Evolutionary conservation across 805 yeast genomes (phyloP).

Genomic region (Suhomyces kilbournensis): DNA sequence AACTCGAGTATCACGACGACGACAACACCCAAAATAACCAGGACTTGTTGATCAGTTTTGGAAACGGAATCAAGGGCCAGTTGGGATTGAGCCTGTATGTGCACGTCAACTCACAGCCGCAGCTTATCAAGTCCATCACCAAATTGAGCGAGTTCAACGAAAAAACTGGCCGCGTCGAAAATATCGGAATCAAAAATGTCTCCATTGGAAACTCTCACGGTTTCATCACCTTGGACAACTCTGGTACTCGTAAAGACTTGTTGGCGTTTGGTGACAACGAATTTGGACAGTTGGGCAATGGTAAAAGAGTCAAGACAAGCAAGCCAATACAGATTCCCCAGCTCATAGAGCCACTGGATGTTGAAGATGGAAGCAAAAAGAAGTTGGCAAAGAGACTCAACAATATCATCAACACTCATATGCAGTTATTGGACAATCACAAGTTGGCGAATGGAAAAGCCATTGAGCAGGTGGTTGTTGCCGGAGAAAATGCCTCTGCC

Average conservation of each 20-base stretch:
- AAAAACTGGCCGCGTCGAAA: constrained; percentile 32
- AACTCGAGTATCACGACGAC: constrained; percentile 21
- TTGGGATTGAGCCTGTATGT: constrained; percentile 74
- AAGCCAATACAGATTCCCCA: constrained; percentile 55
- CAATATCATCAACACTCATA: constrained; percentile 39
- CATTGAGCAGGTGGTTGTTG: constrained; percentile 55
- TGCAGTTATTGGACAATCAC: constrained; percentile 39
- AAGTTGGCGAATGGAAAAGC: constrained; percentile 21
- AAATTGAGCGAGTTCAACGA: constrained; percentile 58
- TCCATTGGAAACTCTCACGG: constrained; percentile 65
- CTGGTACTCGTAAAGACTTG: constrained; percentile 49
- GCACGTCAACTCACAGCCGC: constrained; percentile 71
- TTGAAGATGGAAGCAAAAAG: constrained; percentile 12
- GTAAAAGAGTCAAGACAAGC: constrained; percentile 60
- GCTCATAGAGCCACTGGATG: constrained; percentile 53
- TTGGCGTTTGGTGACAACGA: constrained; percentile 83
- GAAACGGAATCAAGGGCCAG: constrained; percentile 84
- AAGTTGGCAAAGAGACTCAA: constrained; percentile 29
- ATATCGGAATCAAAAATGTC: constrained; percentile 50
- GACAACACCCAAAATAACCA: constrained; percentile 12
- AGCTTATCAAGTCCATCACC: constrained; percentile 48
- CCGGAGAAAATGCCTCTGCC: constrained; percentile 63
- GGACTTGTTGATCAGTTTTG: constrained; percentile 56
- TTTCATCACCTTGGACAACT: constrained; percentile 54
- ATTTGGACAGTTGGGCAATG: constrained; percentile 80